A percentile compares a stretch with the other conserved stretches of the same genome.
phyloP scores from a whole-genome alignment of 176 grass and related monocot species.

The Oryza longistaminata region DNA sequence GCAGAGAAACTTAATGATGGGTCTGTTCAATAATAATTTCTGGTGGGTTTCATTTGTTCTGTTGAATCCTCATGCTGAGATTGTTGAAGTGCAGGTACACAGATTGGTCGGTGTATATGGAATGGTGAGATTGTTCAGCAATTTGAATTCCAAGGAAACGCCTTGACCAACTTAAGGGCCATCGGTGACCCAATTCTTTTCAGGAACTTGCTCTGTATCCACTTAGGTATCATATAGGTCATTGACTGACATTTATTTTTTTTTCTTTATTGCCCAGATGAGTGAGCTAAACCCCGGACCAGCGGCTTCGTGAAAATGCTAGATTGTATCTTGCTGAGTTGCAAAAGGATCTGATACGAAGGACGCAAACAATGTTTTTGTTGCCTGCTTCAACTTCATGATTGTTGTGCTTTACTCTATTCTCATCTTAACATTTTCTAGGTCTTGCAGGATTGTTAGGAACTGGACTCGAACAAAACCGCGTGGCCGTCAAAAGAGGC shows the following conservation, averaged over 20 bases:
- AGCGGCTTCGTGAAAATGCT: conserved; percentile 71
- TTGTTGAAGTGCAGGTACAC: conserved; percentile 59
- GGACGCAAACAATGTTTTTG: not conserved
- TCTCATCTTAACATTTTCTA: not conserved
- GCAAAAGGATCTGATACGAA: conserved; percentile 44
- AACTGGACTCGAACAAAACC: conserved; percentile 87
- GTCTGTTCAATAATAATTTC: conserved; percentile 43
- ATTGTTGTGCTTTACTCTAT: conserved; percentile 7
- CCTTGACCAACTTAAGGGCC: conserved; percentile 66
- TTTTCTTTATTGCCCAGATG: conserved; percentile 52
- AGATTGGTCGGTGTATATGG: conserved; percentile 85
- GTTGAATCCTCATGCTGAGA: conserved; percentile 15
- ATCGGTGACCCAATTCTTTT: conserved; percentile 90
- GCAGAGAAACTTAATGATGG: conserved; percentile 78
- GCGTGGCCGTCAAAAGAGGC: conserved; percentile 81
- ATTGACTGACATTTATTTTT: conserved; percentile 24
- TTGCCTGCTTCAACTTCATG: not conserved
- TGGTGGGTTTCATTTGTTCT: conserved; percentile 10
- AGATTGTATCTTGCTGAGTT: conserved; percentile 72
- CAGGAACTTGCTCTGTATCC: conserved; percentile 47
- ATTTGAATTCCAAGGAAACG: conserved; percentile 72
- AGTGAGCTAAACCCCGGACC: conserved; percentile 75
- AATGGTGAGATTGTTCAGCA: conserved; percentile 78
- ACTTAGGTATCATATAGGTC: not conserved
- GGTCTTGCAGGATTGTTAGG: conserved; percentile 61